Evolutionary conservation across 352 stramenopile species (phyloP).

Genomic region (Globisporangium perplexum): DNA sequence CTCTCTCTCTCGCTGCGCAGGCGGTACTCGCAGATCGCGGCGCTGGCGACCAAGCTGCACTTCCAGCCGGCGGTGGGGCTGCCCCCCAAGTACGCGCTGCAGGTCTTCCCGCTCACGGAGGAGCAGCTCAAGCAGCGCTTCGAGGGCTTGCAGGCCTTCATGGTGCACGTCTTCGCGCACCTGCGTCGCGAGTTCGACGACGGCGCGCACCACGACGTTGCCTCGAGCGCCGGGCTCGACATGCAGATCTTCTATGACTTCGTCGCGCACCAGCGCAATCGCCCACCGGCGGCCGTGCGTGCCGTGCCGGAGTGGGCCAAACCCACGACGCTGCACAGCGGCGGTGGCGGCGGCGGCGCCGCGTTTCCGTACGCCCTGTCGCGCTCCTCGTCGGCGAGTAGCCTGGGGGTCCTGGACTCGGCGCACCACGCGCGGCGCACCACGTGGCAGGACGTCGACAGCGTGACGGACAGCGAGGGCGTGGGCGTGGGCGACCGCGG

Average conservation of each 20-base stretch:
- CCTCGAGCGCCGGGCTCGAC: slow-evolving; percentile 53
- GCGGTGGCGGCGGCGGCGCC: neutral
- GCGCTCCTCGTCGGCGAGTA: slow-evolving; percentile 14
- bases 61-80: slow-evolving; percentile 62
- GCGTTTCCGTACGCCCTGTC: slow-evolving; percentile 11
- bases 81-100: slow-evolving; percentile 77
- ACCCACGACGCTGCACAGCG: slow-evolving; percentile 17
- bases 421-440: slow-evolving; percentile 8
- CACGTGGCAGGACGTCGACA: slow-evolving; percentile 53
- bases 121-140: slow-evolving; percentile 64
- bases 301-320: slow-evolving; percentile 56
- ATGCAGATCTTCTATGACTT: slow-evolving; percentile 86
- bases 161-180: slow-evolving; percentile 41
- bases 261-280: slow-evolving; percentile 58
- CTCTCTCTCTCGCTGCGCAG: slow-evolving; percentile 7
- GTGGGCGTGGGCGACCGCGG: slow-evolving; percentile 32
- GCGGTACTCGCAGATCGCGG: slow-evolving; percentile 75
- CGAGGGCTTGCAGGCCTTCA: slow-evolving; percentile 51
- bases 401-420: slow-evolving; percentile 9
- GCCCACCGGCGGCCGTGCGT: slow-evolving; percentile 40
- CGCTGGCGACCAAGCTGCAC: slow-evolving; percentile 51
- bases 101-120: slow-evolving; percentile 65
- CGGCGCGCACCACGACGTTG: slow-evolving; percentile 56
- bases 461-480: slow-evolving; percentile 56
- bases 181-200: slow-evolving; percentile 38